Evolutionary conservation across 1,139 yeast species (phyloP).

Genomic region (Debaryomycetaceae sp.): DNA sequence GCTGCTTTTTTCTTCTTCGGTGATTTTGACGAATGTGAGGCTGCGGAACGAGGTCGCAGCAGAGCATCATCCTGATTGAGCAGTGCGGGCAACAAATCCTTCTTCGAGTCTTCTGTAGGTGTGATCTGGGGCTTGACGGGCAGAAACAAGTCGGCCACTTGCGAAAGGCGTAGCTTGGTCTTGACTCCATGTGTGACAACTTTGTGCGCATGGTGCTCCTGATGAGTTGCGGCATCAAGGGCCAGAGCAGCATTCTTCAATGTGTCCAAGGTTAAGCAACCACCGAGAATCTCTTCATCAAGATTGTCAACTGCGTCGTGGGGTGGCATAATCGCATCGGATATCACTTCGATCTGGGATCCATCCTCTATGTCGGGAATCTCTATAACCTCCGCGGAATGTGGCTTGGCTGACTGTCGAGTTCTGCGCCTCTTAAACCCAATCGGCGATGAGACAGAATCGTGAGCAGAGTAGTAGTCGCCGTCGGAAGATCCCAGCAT

Average conservation of each 20-base stretch:
- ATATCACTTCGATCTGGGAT: slow-evolving; percentile 1
- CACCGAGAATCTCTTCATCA: slow-evolving; percentile 6
- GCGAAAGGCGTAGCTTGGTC: too few relatives aligned
- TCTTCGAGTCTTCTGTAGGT: too few relatives aligned
- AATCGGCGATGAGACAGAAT: slow-evolving; percentile 1
- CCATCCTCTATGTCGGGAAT: slow-evolving; percentile 6
- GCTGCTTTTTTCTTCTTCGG: slow-evolving; percentile 11
- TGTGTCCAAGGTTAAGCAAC: slow-evolving; percentile 5
- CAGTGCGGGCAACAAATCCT: slow-evolving; percentile 1
- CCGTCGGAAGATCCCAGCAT: slow-evolving; percentile 5
- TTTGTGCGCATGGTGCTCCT: too few relatives aligned
- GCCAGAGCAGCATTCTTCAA: neutral
- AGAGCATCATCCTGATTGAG: too few relatives aligned
- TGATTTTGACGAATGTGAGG: slow-evolving; percentile 1
- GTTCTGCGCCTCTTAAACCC: slow-evolving; percentile 1
- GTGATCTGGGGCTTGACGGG: too few relatives aligned
- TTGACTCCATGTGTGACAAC: too few relatives aligned
- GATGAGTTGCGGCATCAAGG: too few relatives aligned
- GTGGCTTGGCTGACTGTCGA: neutral
- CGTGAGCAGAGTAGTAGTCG: slow-evolving; percentile 4
- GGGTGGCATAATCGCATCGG: too few relatives aligned
- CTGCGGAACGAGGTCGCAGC: slow-evolving; percentile 1
- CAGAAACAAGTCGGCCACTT: too few relatives aligned
- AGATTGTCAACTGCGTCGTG: slow-evolving; percentile 5
- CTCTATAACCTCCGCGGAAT: slow-evolving; percentile 5